phyloP scores from a whole-genome alignment of 2,329 filamentous ascomycete genomes.

The Colletotrichum camelliae region DNA sequence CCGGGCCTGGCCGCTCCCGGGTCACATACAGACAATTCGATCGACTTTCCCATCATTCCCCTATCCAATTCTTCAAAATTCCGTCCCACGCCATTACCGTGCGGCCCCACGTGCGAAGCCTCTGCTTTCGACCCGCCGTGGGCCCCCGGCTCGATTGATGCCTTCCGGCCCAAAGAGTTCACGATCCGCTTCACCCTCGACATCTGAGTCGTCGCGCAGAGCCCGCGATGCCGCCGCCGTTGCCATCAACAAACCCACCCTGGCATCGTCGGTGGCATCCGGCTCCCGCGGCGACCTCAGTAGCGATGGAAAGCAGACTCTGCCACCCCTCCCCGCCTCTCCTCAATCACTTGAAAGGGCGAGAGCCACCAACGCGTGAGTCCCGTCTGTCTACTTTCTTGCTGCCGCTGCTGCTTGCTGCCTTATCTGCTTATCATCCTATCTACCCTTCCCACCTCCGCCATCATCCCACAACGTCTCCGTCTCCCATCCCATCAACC shows the following conservation, averaged over 20 bases:
- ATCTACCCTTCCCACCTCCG: background rate
- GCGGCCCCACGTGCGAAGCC: background rate
- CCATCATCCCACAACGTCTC: background rate
- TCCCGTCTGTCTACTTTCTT: background rate
- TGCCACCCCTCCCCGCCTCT: background rate
- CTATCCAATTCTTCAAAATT: background rate
- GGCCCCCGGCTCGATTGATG: constrained; percentile 19
- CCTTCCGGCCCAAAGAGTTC: constrained; percentile 14
- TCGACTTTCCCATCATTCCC: background rate
- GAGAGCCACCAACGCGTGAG: constrained; percentile 17
- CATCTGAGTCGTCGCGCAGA: background rate
- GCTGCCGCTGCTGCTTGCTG: background rate
- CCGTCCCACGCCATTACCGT: background rate
- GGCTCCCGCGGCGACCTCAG: background rate
- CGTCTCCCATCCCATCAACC: background rate
- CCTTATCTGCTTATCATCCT: background rate
- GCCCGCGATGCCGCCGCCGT: background rate
- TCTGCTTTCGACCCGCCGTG: background rate
- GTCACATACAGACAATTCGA: background rate
- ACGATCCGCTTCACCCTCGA: constrained; percentile 13
- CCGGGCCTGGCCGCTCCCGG: background rate
- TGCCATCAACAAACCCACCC: background rate
- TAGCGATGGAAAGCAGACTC: background rate
- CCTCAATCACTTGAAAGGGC: constrained; percentile 14
- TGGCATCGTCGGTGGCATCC: background rate